These are phyloP conservation scores for Dothistroma septosporum DNA, from an alignment of 2,329 filamentous ascomycete species.

Conservation along the genomic window DNA sequence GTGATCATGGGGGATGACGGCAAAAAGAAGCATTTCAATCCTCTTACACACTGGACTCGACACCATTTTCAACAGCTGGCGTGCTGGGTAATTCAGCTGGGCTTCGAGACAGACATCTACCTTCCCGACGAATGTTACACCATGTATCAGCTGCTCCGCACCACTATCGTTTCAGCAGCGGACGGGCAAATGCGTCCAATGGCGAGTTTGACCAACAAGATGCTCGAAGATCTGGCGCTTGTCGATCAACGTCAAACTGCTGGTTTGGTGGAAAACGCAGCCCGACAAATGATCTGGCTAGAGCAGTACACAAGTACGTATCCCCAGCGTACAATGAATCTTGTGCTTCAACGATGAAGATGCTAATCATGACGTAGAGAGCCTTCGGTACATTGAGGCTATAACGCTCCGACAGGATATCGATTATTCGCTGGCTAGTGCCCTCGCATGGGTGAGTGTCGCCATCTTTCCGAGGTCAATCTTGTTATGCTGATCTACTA, in stretches of 20 bases:
- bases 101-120: conserved; percentile 91
- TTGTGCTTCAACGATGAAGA: not conserved
- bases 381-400: not conserved
- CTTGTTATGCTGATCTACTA: conserved; percentile 32
- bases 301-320: not conserved
- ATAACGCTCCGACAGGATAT: not conserved
- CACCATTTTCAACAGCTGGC: conserved; percentile 86
- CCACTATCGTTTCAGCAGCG: not conserved
- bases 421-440: not conserved
- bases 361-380: not conserved
- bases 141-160: conserved; percentile 67
- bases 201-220: not conserved
- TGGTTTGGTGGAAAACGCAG: not conserved
- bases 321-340: not conserved
- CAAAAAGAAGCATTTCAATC: conserved; percentile 50
- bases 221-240: not conserved
- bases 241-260: not conserved
- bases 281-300: not conserved
- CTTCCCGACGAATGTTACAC: conserved; percentile 75
- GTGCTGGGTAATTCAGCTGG: conserved; percentile 81
- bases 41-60: conserved; percentile 83
- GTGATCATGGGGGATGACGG: not conserved
- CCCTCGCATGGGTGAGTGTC: not conserved
- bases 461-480: not conserved
- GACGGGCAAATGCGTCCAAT: not conserved